Conservation (phyloP, 257 asterid genomes). For the Pogostemon cablin region DNA sequence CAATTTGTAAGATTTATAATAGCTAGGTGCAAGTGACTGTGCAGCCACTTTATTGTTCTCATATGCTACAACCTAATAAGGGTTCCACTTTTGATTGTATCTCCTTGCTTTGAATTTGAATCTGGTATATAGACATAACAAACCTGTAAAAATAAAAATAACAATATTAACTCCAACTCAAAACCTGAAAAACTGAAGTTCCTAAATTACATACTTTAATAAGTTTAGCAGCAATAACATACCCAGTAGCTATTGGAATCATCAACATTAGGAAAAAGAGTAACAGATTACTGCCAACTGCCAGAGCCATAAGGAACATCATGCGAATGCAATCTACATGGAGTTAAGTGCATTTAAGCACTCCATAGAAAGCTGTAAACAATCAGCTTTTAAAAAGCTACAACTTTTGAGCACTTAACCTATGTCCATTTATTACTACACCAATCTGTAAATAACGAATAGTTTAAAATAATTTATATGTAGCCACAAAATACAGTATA, state of each 20-base stretch:
- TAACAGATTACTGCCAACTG: constrained; percentile 96
- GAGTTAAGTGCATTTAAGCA: constrained; percentile 12
- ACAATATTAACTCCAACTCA: too few species aligned
- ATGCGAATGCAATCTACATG: background rate
- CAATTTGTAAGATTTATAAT: too few species aligned
- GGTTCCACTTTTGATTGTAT: too few species aligned
- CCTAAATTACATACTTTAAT: too few species aligned
- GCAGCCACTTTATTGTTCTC: too few species aligned
- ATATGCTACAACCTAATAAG: too few species aligned
- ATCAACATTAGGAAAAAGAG: constrained; percentile 86
- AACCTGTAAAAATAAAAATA: too few species aligned
- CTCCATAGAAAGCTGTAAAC: constrained; percentile 15
- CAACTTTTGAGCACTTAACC: constrained; percentile 4
- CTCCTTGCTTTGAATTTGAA: too few species aligned
- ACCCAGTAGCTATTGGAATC: constrained; percentile 99
- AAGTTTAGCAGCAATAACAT: constrained; percentile 24
- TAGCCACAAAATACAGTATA: background rate
- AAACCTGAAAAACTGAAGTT: too few species aligned
- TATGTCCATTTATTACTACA: background rate
- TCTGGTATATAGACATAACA: too few species aligned
- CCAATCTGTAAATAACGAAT: background rate
- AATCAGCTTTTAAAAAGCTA: constrained; percentile 6
- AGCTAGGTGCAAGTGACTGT: too few species aligned
- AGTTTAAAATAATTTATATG: background rate
- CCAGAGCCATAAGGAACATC: constrained; percentile 42